Conservation (phyloP, 1,139 yeast species). For the Scheffersomyces parashehatae region DNA sequence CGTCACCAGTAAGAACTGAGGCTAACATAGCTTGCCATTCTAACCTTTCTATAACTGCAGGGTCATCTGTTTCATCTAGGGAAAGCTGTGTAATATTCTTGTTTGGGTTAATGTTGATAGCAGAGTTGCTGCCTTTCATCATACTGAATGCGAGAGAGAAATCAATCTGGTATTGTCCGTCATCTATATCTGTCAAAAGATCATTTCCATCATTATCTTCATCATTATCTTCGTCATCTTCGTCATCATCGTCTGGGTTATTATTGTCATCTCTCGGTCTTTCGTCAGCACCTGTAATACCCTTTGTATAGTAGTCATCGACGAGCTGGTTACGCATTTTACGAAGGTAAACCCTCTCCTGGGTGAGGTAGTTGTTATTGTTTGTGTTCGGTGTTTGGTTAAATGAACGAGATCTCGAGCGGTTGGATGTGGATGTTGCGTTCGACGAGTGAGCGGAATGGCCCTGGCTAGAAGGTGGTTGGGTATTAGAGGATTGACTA, state of each 20-base stretch:
- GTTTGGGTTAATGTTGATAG: conserved; percentile 31
- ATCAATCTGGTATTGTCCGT: conserved; percentile 45
- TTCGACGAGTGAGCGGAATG: neutral
- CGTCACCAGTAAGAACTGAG: conserved; percentile 91
- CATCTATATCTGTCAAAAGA: conserved; percentile 43
- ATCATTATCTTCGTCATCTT: conserved; percentile 29
- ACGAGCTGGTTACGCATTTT: conserved; percentile 62
- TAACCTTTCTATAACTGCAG: conserved; percentile 72
- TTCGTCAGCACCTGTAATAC: conserved; percentile 46
- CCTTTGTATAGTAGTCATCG: conserved; percentile 72
- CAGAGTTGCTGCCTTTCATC: conserved; percentile 29
- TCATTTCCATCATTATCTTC: conserved; percentile 34
- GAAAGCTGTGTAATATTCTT: conserved; percentile 42
- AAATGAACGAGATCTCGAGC: conserved; percentile 23
- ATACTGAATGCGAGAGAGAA: conserved; percentile 39
- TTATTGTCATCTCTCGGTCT: conserved; percentile 13
- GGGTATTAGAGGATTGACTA: no score
- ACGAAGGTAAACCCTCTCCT: conserved; percentile 68
- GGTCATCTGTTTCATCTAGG: conserved; percentile 53
- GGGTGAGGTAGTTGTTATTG: conserved; percentile 51
- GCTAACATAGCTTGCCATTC: conserved; percentile 97
- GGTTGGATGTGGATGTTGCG: conserved; percentile 2
- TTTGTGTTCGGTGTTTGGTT: conserved; percentile 20
- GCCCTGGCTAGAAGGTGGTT: no score
- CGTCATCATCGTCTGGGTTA: conserved; percentile 22